Conservation (phyloP, 2,329 filamentous ascomycete genomes). For the Aspergillus sp. region DNA sequence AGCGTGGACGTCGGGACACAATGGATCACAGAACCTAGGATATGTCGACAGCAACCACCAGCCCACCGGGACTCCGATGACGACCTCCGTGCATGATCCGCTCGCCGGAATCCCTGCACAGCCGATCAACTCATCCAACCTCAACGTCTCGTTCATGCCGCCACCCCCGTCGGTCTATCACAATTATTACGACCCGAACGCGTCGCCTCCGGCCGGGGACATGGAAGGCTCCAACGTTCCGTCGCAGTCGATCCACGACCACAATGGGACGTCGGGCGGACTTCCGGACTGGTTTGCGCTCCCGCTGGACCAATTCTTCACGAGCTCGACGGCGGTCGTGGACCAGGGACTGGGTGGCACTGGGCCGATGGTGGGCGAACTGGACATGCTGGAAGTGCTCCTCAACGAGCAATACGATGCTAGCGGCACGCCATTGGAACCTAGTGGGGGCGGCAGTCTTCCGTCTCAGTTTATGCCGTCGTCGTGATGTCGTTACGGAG, state of each 20-base stretch:
- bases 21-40: conserved; percentile 17
- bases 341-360: conserved; percentile 57
- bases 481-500: background rate
- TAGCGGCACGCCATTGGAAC: conserved; percentile 20
- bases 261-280: conserved; percentile 23
- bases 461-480: conserved; percentile 29
- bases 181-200: conserved; percentile 41
- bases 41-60: conserved; percentile 26
- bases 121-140: conserved; percentile 44
- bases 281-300: conserved; percentile 60
- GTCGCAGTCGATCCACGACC: conserved; percentile 27
- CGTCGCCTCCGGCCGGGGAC: conserved; percentile 30
- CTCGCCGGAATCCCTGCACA: conserved; percentile 44
- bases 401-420: conserved; percentile 42
- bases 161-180: conserved; percentile 46
- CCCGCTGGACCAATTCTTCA: conserved; percentile 60
- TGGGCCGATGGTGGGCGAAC: conserved; percentile 59
- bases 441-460: conserved; percentile 10
- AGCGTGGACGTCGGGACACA: conserved; percentile 25
- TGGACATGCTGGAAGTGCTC: conserved; percentile 49
- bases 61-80: conserved; percentile 19
- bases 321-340: conserved; percentile 43
- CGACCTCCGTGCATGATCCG: conserved; percentile 34
- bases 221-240: conserved; percentile 28
- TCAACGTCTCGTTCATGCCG: conserved; percentile 47